These are phyloP conservation scores for Amphibolis antarctica DNA, from an alignment of 106 monocot species.

Conservation along the genomic window DNA sequence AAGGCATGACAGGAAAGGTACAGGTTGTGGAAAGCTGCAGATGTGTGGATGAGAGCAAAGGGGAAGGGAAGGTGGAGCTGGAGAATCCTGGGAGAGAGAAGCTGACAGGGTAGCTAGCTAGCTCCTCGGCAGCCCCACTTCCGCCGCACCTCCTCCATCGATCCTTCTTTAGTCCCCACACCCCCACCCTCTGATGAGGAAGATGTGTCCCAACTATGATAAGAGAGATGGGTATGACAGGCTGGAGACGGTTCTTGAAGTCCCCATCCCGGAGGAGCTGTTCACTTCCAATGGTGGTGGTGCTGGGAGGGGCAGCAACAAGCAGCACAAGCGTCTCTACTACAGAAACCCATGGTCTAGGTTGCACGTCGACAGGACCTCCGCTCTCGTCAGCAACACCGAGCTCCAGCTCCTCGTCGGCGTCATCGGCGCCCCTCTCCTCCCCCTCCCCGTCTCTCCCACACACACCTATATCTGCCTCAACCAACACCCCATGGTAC, in stretches of 20 bases:
- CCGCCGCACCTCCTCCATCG: background rate
- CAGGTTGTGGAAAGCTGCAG: background rate
- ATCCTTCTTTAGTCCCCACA: background rate
- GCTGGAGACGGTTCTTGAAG: conserved; percentile 36
- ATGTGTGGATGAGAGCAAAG: background rate
- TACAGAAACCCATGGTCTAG: conserved; percentile 36
- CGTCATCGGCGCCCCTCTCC: conserved; percentile 68
- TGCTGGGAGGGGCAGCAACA: no score
- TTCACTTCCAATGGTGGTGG: conserved; percentile 5
- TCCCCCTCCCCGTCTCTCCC: conserved; percentile 37
- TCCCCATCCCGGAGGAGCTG: conserved; percentile 34
- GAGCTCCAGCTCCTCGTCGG: conserved; percentile 92
- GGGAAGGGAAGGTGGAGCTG: background rate
- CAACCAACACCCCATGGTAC: conserved; percentile 59
- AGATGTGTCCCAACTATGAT: conserved; percentile 61
- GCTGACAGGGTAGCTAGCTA: no score
- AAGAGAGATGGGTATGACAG: conserved; percentile 47
- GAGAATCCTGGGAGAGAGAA: background rate
- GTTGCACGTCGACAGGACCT: conserved; percentile 5
- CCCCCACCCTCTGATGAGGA: conserved; percentile 32
- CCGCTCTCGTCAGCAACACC: conserved; percentile 5
- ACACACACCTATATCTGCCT: conserved; percentile 8
- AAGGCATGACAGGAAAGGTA: background rate
- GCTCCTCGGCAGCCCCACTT: background rate
- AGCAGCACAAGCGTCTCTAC: conserved; percentile 20